Evolutionary conservation across 768 basidiomycete species (phyloP).

Genomic region (Termitomyces sp.): DNA sequence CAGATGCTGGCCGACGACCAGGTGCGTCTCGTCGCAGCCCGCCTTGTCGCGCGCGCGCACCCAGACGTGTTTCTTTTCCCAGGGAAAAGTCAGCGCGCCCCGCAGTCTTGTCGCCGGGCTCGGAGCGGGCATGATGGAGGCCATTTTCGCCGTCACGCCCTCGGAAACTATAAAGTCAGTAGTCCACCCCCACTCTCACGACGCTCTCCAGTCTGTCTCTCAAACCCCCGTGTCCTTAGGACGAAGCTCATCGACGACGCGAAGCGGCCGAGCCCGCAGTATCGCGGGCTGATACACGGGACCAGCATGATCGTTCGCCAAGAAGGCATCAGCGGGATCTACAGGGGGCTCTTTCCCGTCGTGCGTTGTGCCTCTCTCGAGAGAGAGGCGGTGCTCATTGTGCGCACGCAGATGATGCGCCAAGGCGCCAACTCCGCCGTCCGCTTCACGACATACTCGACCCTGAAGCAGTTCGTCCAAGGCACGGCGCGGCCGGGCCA

Average conservation of each 20-base stretch:
- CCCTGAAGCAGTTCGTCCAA: conserved; percentile 89
- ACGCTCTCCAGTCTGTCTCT: neutral
- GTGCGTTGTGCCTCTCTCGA: no score
- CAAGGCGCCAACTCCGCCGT: conserved; percentile 98
- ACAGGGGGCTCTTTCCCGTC: conserved; percentile 90
- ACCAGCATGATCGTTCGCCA: conserved; percentile 72
- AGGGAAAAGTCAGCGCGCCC: conserved; percentile 91
- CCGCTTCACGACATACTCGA: conserved; percentile 92
- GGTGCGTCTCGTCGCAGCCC: conserved; percentile 42
- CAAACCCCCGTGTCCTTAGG: conserved; percentile 32
- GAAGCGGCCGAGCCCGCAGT: conserved; percentile 78
- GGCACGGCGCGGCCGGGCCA: conserved; percentile 80
- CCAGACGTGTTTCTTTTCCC: neutral
- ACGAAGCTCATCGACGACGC: conserved; percentile 97
- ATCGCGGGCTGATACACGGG: conserved; percentile 83
- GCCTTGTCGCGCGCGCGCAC: neutral
- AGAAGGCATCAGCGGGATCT: conserved; percentile 82
- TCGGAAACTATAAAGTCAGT: conserved; percentile 97
- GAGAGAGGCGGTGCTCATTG: no score
- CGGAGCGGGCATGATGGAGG: conserved; percentile 89
- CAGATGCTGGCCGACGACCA: conserved; percentile 72
- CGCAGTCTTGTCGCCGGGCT: conserved; percentile 78
- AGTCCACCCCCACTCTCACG: neutral
- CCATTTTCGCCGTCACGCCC: conserved; percentile 91
- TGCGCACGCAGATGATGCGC: conserved; percentile 65